Conservation (phyloP, 257 asterid species). For the Solanum rostratum region DNA sequence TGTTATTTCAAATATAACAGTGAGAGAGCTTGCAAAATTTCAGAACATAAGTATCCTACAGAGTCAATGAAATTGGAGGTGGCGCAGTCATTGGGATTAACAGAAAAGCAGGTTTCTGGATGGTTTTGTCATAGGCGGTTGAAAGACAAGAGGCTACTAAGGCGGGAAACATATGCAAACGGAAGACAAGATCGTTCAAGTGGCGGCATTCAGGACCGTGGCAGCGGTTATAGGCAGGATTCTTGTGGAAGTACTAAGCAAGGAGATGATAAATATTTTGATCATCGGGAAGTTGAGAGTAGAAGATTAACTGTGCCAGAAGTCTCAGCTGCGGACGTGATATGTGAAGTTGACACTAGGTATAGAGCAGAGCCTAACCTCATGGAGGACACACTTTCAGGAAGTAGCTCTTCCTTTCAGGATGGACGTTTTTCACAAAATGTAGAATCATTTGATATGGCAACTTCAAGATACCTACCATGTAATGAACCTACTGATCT, state of each 20-base stretch:
- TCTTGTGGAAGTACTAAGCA: slow-evolving; percentile 93
- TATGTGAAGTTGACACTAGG: slow-evolving; percentile 33
- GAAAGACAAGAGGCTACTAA: slow-evolving; percentile 58
- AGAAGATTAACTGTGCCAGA: slow-evolving; percentile 39
- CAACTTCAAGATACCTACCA: slow-evolving; percentile 34
- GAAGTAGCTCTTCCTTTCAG: slow-evolving; percentile 57
- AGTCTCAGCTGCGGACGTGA: slow-evolving; percentile 40
- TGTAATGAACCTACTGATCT: slow-evolving; percentile 30
- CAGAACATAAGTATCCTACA: slow-evolving; percentile 84
- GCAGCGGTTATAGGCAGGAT: slow-evolving; percentile 81
- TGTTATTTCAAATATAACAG: background rate
- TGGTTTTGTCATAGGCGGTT: slow-evolving; percentile 98
- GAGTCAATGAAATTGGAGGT: slow-evolving; percentile 64
- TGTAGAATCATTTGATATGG: slow-evolving; percentile 26
- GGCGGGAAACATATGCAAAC: slow-evolving; percentile 26
- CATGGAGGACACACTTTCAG: slow-evolving; percentile 55
- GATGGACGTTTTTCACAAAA: slow-evolving; percentile 28
- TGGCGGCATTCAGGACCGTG: slow-evolving; percentile 69
- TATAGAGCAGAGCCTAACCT: slow-evolving; percentile 25
- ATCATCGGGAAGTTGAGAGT: slow-evolving; percentile 70
- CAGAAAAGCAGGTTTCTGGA: slow-evolving; percentile 92
- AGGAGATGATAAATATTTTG: slow-evolving; percentile 42
- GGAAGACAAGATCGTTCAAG: slow-evolving; percentile 67
- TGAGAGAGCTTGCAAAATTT: slow-evolving; percentile 1
- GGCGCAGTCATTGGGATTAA: slow-evolving; percentile 65